Percentiles rank a stretch among this genome's conserved stretches.
Conservation (phyloP, 2,329 filamentous ascomycete species). For the Fusarium succisae region DNA sequence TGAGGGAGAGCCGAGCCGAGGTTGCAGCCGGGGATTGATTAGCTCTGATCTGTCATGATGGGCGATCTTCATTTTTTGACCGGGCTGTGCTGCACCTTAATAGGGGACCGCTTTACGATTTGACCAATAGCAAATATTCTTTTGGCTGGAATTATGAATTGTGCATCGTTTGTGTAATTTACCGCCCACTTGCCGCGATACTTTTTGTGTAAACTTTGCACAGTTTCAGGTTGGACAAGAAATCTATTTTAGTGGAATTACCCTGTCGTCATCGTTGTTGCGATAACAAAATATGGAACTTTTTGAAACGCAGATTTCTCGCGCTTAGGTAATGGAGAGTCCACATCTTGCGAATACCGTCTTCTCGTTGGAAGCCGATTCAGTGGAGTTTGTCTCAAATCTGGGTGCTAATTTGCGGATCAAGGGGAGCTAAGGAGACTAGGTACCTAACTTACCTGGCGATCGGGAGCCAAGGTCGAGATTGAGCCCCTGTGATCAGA, state of each 20-base stretch:
- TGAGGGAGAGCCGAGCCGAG: neutral
- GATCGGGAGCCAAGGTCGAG: constrained; percentile 5
- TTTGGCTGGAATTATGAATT: neutral
- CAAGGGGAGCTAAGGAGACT: neutral
- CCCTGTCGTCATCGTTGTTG: neutral
- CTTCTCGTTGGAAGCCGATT: neutral
- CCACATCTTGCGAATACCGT: neutral
- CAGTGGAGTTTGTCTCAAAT: neutral
- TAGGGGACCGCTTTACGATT: neutral
- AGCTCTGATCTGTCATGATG: neutral
- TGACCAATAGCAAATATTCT: neutral
- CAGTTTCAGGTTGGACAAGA: neutral
- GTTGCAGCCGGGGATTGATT: neutral
- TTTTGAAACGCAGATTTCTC: constrained; percentile 2
- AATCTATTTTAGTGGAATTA: neutral
- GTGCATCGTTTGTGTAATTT: neutral
- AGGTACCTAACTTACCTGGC: neutral
- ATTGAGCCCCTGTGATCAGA: constrained; percentile 6
- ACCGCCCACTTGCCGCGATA: neutral
- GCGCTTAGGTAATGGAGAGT: neutral
- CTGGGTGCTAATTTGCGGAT: neutral
- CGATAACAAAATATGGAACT: neutral
- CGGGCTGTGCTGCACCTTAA: neutral
- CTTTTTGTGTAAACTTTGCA: neutral
- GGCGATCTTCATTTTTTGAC: constrained; percentile 2